Conservation (phyloP, 2,329 filamentous ascomycete species). For the Plectosphaerella sp. region DNA sequence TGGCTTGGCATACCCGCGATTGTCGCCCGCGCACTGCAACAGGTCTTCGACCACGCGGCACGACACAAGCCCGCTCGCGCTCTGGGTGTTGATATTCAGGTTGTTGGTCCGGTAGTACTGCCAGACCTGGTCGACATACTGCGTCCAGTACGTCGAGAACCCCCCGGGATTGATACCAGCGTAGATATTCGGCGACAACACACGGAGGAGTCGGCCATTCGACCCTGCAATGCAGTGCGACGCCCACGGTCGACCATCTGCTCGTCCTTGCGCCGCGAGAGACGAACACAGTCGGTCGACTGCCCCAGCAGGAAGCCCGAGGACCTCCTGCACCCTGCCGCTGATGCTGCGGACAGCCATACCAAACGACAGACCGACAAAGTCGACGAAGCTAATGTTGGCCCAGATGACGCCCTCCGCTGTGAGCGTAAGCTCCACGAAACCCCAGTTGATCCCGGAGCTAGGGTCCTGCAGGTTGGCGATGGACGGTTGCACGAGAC, state of each 20-base stretch:
- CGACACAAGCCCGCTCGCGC: constrained; percentile 28
- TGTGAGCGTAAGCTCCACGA: constrained; percentile 44
- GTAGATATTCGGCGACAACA: constrained; percentile 39
- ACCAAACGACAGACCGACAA: constrained; percentile 45
- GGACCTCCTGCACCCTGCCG: constrained; percentile 30
- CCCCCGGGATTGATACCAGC: constrained; percentile 24
- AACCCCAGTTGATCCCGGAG: constrained; percentile 41
- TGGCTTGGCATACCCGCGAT: constrained; percentile 37
- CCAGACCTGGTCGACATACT: constrained; percentile 44
- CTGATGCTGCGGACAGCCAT: constrained; percentile 36
- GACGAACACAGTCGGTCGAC: constrained; percentile 35
- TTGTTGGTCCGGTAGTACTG: constrained; percentile 28
- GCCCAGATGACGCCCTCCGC: constrained; percentile 32
- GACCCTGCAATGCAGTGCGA: constrained; percentile 35
- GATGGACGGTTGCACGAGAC: constrained; percentile 44
- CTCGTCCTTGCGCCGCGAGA: constrained; percentile 27
- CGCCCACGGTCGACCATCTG: constrained; percentile 38
- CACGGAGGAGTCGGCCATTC: constrained; percentile 33
- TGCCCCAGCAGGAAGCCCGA: constrained; percentile 30
- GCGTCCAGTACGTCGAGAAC: constrained; percentile 36
- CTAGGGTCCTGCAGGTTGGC: constrained; percentile 38
- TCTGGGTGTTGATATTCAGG: constrained; percentile 40
- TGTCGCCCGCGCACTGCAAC: constrained; percentile 37
- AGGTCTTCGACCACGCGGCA: constrained; percentile 30
- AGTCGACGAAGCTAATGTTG: constrained; percentile 49